phyloP scores from a whole-genome alignment of 148 eudicot genomes.

The Salicornia ramosissima region DNA sequence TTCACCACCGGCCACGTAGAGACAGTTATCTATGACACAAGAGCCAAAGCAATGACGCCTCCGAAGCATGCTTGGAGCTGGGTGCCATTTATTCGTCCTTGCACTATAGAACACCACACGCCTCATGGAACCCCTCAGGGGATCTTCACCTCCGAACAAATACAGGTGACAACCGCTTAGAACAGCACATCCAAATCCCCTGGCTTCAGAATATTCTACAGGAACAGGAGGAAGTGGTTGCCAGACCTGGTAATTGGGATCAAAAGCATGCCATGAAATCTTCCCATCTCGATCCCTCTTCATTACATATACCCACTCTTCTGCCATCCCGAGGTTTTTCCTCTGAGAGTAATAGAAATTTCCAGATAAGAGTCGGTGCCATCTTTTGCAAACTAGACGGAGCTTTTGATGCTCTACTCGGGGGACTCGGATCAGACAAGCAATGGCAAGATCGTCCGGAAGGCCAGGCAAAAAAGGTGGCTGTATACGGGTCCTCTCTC shows the following conservation, averaged over 20 bases:
- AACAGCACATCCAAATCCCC: conserved; percentile 94
- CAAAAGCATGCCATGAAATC: conserved; percentile 90
- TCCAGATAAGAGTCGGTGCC: conserved; percentile 74
- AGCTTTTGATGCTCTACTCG: conserved; percentile 79
- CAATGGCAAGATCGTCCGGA: conserved; percentile 89
- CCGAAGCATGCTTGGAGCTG: conserved; percentile 76
- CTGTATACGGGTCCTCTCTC: conserved; percentile 62
- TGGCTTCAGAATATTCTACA: conserved; percentile 68
- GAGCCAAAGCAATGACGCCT: conserved; percentile 82
- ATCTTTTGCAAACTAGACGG: conserved; percentile 79
- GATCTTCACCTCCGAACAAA: conserved; percentile 81
- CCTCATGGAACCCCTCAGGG: conserved; percentile 71
- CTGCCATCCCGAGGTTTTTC: conserved; percentile 71
- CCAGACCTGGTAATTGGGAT: conserved; percentile 83
- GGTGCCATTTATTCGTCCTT: conserved; percentile 82
- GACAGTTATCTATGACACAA: conserved; percentile 78
- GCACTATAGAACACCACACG: conserved; percentile 77
- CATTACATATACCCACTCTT: conserved; percentile 89
- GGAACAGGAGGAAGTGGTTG: conserved; percentile 97
- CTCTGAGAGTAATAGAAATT: conserved; percentile 79
- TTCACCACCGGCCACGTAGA: conserved; percentile 93
- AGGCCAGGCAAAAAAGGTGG: conserved; percentile 91
- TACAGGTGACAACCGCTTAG: conserved; percentile 75
- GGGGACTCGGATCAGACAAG: conserved; percentile 87
- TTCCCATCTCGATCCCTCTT: conserved; percentile 87